Evolutionary conservation across 495 filamentous ascomycete genomes (phyloP).

Genomic region (Bryoglossum gracile): DNA sequence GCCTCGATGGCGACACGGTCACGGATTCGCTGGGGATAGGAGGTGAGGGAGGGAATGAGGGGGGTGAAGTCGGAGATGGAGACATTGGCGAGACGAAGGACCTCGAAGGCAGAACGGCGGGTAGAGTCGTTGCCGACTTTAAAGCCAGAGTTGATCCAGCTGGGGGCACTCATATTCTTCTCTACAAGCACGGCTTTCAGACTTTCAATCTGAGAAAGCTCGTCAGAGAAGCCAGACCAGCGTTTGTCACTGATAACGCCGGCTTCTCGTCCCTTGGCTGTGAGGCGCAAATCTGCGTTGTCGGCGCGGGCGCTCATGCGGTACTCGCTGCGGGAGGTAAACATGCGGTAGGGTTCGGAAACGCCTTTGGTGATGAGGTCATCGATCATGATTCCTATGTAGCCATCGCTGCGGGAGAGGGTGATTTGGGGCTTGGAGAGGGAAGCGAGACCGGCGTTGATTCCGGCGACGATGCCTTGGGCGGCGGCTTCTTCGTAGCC

Average conservation of each 20-base stretch:
- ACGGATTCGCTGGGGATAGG: constrained; percentile 47
- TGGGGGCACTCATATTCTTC: constrained; percentile 44
- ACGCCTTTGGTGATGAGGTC: constrained; percentile 97
- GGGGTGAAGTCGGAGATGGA: constrained; percentile 46
- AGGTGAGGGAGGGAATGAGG: constrained; percentile 43
- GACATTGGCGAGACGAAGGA: constrained; percentile 57
- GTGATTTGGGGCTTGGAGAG: constrained; percentile 54
- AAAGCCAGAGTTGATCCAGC: constrained; percentile 67
- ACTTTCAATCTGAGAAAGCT: constrained; percentile 54
- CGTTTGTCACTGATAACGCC: constrained; percentile 74
- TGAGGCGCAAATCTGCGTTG: constrained; percentile 87
- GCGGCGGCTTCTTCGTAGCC: constrained; percentile 96
- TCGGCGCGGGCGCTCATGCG: constrained; percentile 85
- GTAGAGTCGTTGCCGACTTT: constrained; percentile 51
- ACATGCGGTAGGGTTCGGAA: constrained; percentile 97
- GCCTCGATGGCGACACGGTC: constrained; percentile 71
- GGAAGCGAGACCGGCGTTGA: constrained; percentile 80
- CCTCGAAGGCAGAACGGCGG: constrained; percentile 61
- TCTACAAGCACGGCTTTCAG: constrained; percentile 51
- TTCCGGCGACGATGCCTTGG: constrained; percentile 87
- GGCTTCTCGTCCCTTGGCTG: constrained; percentile 63
- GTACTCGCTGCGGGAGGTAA: constrained; percentile 93
- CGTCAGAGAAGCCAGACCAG: constrained; percentile 62
- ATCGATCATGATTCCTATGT: constrained; percentile 99
- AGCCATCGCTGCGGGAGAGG: constrained; percentile 78